Conservation (phyloP, 164 flowering plant species). For the Vitis rupestris region DNA sequence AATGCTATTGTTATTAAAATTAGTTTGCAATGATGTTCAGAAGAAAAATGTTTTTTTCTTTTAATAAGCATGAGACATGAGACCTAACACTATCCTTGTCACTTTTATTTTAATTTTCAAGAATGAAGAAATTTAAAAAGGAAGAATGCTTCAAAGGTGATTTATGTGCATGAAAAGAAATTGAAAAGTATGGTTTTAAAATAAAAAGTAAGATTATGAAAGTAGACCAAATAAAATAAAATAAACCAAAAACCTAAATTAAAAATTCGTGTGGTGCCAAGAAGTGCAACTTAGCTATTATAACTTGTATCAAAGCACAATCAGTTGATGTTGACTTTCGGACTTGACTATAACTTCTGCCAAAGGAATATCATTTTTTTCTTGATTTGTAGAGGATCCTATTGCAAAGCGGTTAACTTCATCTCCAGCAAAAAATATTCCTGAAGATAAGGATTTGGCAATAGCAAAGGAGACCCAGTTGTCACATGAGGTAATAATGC, state of each 20-base stretch:
- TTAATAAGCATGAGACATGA: too few relatives aligned
- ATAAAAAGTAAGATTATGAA: neutral
- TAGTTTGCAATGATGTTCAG: too few relatives aligned
- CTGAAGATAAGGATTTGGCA: conserved; percentile 33
- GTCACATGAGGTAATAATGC: conserved; percentile 34
- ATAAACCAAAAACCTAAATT: neutral
- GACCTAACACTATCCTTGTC: too few relatives aligned
- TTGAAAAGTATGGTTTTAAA: too few relatives aligned
- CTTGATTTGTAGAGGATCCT: conserved; percentile 65
- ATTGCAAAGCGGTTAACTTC: conserved; percentile 58
- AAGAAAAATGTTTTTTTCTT: too few relatives aligned
- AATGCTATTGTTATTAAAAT: too few relatives aligned
- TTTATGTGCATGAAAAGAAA: too few relatives aligned
- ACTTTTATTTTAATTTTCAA: too few relatives aligned
- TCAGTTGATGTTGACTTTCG: neutral
- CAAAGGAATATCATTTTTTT: conserved; percentile 5
- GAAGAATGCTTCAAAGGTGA: too few relatives aligned
- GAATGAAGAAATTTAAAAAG: too few relatives aligned
- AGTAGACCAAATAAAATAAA: neutral
- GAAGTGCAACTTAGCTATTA: neutral
- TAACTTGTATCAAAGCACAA: neutral
- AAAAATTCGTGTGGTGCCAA: neutral
- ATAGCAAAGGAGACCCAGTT: conserved; percentile 23
- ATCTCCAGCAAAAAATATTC: conserved; percentile 32
- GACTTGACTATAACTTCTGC: neutral